Evolutionary conservation across 495 filamentous ascomycete genomes (phyloP).

Genomic region (Hypomontagnella submonticulosa): DNA sequence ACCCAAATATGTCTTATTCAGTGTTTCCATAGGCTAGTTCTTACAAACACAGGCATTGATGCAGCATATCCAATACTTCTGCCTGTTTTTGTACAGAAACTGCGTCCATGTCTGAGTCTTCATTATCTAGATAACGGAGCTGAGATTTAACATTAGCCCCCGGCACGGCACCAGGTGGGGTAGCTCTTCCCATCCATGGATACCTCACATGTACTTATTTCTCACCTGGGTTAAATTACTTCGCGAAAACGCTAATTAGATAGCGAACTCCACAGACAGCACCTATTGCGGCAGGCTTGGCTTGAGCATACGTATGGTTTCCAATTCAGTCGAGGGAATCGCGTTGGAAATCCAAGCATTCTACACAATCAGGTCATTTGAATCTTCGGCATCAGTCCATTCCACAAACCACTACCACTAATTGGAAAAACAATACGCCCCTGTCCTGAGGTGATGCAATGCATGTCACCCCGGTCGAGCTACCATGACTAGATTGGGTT

Average conservation of each 20-base stretch:
- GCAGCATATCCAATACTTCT: too few species aligned
- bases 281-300: too few species aligned
- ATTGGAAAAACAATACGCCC: conserved; percentile 13
- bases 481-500: conserved; percentile 24
- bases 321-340: too few species aligned
- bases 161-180: conserved; percentile 3
- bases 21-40: too few species aligned
- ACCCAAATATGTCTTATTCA: conserved; percentile 1
- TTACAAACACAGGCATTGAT: background rate
- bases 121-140: conserved; percentile 24
- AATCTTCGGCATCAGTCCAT: conserved; percentile 29
- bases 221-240: too few species aligned
- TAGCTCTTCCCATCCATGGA: too few species aligned
- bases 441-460: conserved; percentile 34
- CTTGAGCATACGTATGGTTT: too few species aligned
- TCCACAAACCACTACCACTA: conserved; percentile 6
- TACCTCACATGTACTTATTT: too few species aligned
- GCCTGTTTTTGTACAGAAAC: too few species aligned
- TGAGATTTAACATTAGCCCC: conserved; percentile 15
- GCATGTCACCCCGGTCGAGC: conserved; percentile 29
- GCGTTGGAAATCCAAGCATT: too few species aligned
- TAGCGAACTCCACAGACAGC: too few species aligned
- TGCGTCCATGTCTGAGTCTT: background rate
- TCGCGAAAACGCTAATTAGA: too few species aligned
- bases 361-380: conserved; percentile 27